Evolutionary conservation across 768 basidiomycete species (phyloP), one percentile per base, ranked within the genome.

Genomic region (Neoboletus subvelutipes): DNA sequence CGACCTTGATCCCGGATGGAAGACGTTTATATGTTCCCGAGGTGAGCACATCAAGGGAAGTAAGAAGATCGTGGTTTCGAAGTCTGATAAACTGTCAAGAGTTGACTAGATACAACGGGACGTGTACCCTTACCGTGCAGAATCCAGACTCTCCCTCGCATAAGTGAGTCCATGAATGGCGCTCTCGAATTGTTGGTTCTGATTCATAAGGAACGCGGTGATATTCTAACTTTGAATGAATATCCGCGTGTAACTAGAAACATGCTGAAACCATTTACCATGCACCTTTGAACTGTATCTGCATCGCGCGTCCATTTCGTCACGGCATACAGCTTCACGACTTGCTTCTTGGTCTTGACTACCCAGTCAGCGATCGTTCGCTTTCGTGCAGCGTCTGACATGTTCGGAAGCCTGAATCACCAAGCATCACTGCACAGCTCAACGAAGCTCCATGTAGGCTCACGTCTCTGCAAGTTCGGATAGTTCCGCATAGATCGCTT

Each of bases 31-130:
- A 98, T 17, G 90, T 86, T 0, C 94, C 95, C 13, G 85, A 86
- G 2, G 90, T 90, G 33, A 97, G 78, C 53, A 98, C 90, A 62
- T 94, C 90, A 37, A 98, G 75, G 24, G 95, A 95, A 1, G 94
- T 96, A 5, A 94, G 80, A 24, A 98, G 77, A 72, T 98, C 96
- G 58, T 95, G 93, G 73, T 98, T 98, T 55, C 95, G 87, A 20
- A 94, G 81, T 67, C 95, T 93, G 65, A 6, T 13, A 5, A 33
- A 20, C 12, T 11, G 39, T 61, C 28, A 57, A 46, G 33, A 42
- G 8, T 50, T 22, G 26, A 41, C 4, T 24, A 45, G 9, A 26
- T 22, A 17, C 11, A 22, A 33, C 12, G 20, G 18, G 8, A 7
- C 12, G 46, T 4, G 10, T 10, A 7, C 24, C 68, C 79, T 59